Evolutionary conservation across 2,329 filamentous ascomycete genomes (phyloP).

Genomic region (Thelonectria olida): DNA sequence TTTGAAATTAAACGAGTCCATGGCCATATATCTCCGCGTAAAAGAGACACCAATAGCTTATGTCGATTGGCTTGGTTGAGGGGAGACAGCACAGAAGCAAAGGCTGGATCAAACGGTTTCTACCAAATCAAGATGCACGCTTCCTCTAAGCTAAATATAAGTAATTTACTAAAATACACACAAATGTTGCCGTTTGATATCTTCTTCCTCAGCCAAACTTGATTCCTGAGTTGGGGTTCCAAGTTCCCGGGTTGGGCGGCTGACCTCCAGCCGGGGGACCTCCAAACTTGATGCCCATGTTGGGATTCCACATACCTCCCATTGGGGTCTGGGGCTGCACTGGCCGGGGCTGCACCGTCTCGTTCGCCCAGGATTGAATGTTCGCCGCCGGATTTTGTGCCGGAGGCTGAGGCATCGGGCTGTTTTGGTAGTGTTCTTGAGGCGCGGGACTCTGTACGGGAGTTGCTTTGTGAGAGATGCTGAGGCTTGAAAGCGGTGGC

Average conservation of each 20-base stretch:
- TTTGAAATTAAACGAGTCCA: no score
- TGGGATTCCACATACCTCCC: constrained; percentile 72
- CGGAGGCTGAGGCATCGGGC: constrained; percentile 35
- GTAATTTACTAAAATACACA: no score
- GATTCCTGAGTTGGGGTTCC: constrained; percentile 68
- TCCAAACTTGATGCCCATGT: constrained; percentile 83
- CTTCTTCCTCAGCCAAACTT: constrained; percentile 54
- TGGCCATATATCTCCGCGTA: no score
- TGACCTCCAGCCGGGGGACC: constrained; percentile 45
- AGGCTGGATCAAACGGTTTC: no score
- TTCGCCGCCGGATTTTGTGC: constrained; percentile 50
- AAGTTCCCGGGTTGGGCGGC: constrained; percentile 53
- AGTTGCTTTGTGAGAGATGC: constrained; percentile 44
- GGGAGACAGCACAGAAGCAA: no score
- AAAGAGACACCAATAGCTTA: no score
- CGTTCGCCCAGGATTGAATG: constrained; percentile 67
- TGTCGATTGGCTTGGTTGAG: no score
- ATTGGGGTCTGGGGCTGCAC: constrained; percentile 51
- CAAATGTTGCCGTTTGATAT: no score
- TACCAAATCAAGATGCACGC: no score
- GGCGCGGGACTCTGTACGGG: constrained; percentile 28
- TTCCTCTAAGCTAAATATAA: no score
- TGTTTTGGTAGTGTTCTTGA: constrained; percentile 35
- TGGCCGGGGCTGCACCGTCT: constrained; percentile 64
- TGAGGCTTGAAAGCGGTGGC: constrained; percentile 59